Conservation (phyloP, 2,329 filamentous ascomycete genomes). For the Neopestalotiopsis clavispora region DNA sequence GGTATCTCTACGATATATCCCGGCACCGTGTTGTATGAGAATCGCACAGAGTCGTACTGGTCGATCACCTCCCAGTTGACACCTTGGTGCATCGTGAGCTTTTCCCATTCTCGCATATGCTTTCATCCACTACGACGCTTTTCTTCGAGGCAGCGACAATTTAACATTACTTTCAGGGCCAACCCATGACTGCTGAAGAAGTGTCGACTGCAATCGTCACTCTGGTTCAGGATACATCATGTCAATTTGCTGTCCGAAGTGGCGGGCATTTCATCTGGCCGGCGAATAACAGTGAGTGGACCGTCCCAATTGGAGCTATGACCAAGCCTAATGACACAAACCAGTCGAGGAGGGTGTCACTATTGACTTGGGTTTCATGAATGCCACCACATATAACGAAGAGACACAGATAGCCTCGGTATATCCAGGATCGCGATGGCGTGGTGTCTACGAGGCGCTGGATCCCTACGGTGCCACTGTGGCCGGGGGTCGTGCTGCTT, state of each 20-base stretch:
- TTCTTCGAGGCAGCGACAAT: not conserved
- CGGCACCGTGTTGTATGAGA: constrained; percentile 5
- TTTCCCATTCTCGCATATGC: not conserved
- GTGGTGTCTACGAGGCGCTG: constrained; percentile 26
- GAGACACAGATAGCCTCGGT: constrained; percentile 35
- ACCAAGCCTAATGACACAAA: not conserved
- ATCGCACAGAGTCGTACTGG: constrained; percentile 17
- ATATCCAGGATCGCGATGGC: constrained; percentile 34
- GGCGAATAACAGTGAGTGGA: constrained; percentile 17
- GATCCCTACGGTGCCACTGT: constrained; percentile 25
- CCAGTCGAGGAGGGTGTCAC: constrained; percentile 21
- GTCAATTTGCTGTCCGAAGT: constrained; percentile 21
- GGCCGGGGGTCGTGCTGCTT: constrained; percentile 28
- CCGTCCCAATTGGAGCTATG: too few relatives aligned
- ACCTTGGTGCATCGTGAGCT: constrained; percentile 18
- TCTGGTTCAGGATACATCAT: constrained; percentile 22
- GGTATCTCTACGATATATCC: not conserved
- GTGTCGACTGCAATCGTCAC: constrained; percentile 16
- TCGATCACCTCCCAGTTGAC: constrained; percentile 16
- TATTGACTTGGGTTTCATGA: constrained; percentile 29
- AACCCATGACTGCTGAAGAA: constrained; percentile 17
- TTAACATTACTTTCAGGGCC: not conserved
- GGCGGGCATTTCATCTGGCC: constrained; percentile 22
- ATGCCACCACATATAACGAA: constrained; percentile 31
- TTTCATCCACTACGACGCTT: not conserved